These are phyloP conservation scores for Alternaria postmessia DNA, from an alignment of 2,329 filamentous ascomycete species.

Conservation along the genomic window DNA sequence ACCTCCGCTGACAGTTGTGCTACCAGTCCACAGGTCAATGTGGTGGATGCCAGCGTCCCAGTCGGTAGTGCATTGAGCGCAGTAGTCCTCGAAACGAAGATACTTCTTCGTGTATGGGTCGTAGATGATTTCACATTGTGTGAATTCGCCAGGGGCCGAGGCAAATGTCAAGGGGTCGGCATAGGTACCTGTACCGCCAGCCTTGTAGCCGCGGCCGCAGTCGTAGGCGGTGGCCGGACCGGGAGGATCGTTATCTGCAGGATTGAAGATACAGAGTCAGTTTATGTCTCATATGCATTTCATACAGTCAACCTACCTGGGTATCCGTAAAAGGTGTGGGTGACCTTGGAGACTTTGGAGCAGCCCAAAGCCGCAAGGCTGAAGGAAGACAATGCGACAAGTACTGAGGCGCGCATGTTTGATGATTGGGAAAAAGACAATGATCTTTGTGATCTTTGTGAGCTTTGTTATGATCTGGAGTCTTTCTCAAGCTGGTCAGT, in stretches of 20 bases:
- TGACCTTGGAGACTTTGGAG: slow-evolving; percentile 13
- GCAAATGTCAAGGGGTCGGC: slow-evolving; percentile 56
- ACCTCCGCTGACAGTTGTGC: slow-evolving; percentile 23
- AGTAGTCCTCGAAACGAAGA: slow-evolving; percentile 49
- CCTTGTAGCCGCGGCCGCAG: slow-evolving; percentile 39
- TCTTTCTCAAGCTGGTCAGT: background rate
- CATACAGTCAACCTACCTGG: background rate
- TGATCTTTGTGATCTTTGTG: background rate
- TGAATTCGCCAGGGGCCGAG: slow-evolving; percentile 52
- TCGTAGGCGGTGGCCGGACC: slow-evolving; percentile 34
- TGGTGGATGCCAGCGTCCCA: slow-evolving; percentile 25
- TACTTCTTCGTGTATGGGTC: slow-evolving; percentile 57
- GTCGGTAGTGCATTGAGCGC: slow-evolving; percentile 42
- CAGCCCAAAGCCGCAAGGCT: slow-evolving; percentile 11
- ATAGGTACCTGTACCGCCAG: slow-evolving; percentile 56
- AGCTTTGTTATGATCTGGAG: background rate
- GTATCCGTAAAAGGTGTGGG: slow-evolving; percentile 35
- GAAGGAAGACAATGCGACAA: slow-evolving; percentile 12
- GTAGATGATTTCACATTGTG: slow-evolving; percentile 56
- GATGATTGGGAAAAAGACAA: background rate
- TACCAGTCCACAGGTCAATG: slow-evolving; percentile 34
- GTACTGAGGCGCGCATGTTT: slow-evolving; percentile 10
- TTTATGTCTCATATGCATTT: background rate
- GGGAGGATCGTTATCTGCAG: slow-evolving; percentile 32
- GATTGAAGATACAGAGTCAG: background rate